Conservation (phyloP, 2,329 filamentous ascomycete genomes). For the Trichophyton mentagrophytes region DNA sequence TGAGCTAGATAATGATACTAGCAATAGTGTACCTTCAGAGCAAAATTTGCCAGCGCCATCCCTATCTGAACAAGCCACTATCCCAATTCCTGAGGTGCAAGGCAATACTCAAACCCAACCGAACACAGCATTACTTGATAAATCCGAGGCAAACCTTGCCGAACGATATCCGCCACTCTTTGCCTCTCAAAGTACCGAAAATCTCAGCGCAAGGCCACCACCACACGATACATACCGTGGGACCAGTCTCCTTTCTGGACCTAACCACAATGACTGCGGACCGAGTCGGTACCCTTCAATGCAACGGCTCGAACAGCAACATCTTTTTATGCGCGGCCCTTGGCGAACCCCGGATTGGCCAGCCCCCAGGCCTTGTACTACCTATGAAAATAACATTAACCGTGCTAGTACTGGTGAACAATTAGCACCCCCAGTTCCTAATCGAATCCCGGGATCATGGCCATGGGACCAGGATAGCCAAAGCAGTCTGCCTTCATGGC, state of each 20-base stretch:
- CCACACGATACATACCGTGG: background rate
- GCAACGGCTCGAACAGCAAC: slow-evolving; percentile 10
- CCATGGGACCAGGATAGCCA: slow-evolving; percentile 6
- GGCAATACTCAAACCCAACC: background rate
- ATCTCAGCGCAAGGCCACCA: too few species aligned
- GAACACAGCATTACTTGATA: slow-evolving; percentile 18
- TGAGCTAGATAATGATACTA: background rate
- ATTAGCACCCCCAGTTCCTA: slow-evolving; percentile 1
- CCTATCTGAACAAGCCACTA: background rate
- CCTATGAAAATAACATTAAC: background rate
- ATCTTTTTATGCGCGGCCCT: background rate
- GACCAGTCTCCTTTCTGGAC: background rate
- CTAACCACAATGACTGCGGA: background rate
- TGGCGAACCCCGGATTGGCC: background rate
- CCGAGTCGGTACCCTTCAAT: slow-evolving; percentile 11
- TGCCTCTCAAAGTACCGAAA: slow-evolving; percentile 11
- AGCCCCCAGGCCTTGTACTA: background rate
- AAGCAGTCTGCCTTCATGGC: background rate
- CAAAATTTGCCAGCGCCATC: background rate
- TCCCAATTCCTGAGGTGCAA: background rate
- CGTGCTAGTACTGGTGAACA: background rate
- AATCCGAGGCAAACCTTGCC: slow-evolving; percentile 21
- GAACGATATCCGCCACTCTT: slow-evolving; percentile 26
- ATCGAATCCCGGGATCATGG: slow-evolving; percentile 9
- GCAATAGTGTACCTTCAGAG: background rate